phyloP scores from a whole-genome alignment of 1,284 basidiomycete species.

The Pascua sp. region DNA sequence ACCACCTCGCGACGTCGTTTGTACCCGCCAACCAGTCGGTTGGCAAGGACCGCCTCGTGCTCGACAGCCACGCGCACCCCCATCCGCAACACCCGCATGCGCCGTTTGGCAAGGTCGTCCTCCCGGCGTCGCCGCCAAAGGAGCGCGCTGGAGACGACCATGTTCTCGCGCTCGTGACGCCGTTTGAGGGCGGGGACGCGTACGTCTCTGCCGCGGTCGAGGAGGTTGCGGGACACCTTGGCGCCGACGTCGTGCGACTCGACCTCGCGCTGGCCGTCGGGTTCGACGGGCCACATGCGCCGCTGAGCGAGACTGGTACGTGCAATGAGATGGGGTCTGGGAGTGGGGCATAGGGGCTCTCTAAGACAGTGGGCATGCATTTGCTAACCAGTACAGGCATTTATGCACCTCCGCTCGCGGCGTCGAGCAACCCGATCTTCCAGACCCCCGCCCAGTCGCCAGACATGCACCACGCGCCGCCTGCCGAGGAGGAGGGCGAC shows the following conservation, averaged over 20 bases:
- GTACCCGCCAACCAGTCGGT: slow-evolving; percentile 16
- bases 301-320: slow-evolving; percentile 64
- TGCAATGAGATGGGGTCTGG: slow-evolving; percentile 60
- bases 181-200: slow-evolving; percentile 77
- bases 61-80: background rate
- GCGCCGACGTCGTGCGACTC: slow-evolving; percentile 72
- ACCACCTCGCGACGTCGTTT: slow-evolving; percentile 21
- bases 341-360: background rate
- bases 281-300: slow-evolving; percentile 57
- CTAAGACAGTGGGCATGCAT: no score
- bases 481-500: slow-evolving; percentile 12
- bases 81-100: background rate
- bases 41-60: background rate
- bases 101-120: slow-evolving; percentile 1
- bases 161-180: slow-evolving; percentile 73
- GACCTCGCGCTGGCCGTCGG: slow-evolving; percentile 62
- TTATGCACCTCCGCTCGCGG: slow-evolving; percentile 20
- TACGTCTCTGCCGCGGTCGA: slow-evolving; percentile 71
- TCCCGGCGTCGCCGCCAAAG: background rate
- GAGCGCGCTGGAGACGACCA: slow-evolving; percentile 46
- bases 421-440: slow-evolving; percentile 51
- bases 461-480: slow-evolving; percentile 5
- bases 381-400: slow-evolving; percentile 17
- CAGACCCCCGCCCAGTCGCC: slow-evolving; percentile 54
- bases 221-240: slow-evolving; percentile 66